Percentiles rank a stretch among this genome's conserved stretches.
Conservation (phyloP, 2,329 filamentous ascomycete species). For the Talaromyces sp. region DNA sequence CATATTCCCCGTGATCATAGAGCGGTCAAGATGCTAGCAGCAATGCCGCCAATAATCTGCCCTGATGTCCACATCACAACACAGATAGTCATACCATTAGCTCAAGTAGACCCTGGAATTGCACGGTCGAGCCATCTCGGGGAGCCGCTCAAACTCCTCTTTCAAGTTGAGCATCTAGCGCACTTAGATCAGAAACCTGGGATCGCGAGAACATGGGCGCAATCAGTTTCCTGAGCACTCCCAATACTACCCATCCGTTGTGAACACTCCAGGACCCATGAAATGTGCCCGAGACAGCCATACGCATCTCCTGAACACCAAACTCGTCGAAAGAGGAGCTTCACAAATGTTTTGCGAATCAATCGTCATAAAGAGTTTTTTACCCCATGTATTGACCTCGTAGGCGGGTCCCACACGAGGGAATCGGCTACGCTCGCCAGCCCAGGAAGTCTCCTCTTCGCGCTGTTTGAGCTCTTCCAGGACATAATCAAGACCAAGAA, state of each 20-base stretch:
- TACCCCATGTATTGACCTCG: constrained; percentile 14
- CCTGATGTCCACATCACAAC: too few relatives aligned
- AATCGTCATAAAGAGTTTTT: neutral
- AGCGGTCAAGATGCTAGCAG: neutral
- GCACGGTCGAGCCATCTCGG: constrained; percentile 8
- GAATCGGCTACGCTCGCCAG: constrained; percentile 1
- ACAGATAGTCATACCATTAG: constrained; percentile 3
- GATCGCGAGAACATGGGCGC: neutral
- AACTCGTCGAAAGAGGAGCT: constrained; percentile 9
- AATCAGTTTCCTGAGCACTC: constrained; percentile 2
- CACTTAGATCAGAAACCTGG: neutral
- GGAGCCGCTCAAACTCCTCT: constrained; percentile 4
- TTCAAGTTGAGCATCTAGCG: constrained; percentile 7
- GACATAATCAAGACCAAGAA: constrained; percentile 11
- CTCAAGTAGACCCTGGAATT: constrained; percentile 4
- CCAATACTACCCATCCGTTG: constrained; percentile 75
- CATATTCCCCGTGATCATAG: neutral
- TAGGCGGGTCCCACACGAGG: constrained; percentile 1
- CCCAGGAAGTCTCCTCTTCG: neutral
- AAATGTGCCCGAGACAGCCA: constrained; percentile 28
- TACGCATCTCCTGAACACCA: constrained; percentile 4
- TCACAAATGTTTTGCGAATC: constrained; percentile 9
- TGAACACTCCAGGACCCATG: constrained; percentile 52
- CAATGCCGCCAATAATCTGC: neutral
- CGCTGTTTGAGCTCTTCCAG: constrained; percentile 7